Evolutionary conservation across 2,329 filamentous ascomycete species (phyloP).

Genomic region (Zalaria sp.): DNA sequence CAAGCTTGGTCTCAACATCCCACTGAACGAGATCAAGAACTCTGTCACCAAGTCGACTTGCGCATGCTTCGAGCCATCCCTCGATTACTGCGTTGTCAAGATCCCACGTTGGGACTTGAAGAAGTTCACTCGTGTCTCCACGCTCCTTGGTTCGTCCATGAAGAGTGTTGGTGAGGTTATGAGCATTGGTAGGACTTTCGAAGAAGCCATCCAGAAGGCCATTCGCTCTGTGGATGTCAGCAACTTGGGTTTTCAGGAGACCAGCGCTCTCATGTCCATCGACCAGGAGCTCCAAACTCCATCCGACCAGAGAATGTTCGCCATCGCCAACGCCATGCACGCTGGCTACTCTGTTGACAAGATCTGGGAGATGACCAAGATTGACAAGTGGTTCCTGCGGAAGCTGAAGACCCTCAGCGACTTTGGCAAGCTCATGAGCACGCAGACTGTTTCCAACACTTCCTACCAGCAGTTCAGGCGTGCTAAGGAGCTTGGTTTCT

Average conservation of each 20-base stretch:
- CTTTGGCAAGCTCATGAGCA: slow-evolving; percentile 68
- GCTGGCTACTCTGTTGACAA: slow-evolving; percentile 87
- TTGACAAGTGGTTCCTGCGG: slow-evolving; percentile 95
- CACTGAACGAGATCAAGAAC: slow-evolving; percentile 92
- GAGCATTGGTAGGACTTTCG: slow-evolving; percentile 92
- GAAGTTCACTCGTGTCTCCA: slow-evolving; percentile 96
- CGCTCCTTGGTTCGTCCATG: slow-evolving; percentile 93
- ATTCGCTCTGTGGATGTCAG: slow-evolving; percentile 91
- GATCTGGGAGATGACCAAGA: slow-evolving; percentile 96
- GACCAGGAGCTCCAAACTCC: slow-evolving; percentile 94
- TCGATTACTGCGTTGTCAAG: slow-evolving; percentile 97
- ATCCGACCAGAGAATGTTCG: slow-evolving; percentile 92
- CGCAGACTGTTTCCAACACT: slow-evolving; percentile 52
- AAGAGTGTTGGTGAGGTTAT: slow-evolving; percentile 99
- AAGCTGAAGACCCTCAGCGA: slow-evolving; percentile 84
- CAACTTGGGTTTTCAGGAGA: slow-evolving; percentile 90
- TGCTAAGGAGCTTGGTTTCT: slow-evolving; percentile 90
- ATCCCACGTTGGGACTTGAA: slow-evolving; percentile 98
- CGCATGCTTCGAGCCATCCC: slow-evolving; percentile 94
- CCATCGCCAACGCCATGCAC: slow-evolving; percentile 95
- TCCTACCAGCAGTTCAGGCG: slow-evolving; percentile 55
- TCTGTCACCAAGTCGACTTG: slow-evolving; percentile 90
- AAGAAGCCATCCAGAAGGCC: slow-evolving; percentile 96
- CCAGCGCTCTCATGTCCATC: slow-evolving; percentile 79
- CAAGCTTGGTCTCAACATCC: slow-evolving; percentile 88